Conservation (phyloP, 768 basidiomycete genomes). For the Phanerochaete sordida region DNA sequence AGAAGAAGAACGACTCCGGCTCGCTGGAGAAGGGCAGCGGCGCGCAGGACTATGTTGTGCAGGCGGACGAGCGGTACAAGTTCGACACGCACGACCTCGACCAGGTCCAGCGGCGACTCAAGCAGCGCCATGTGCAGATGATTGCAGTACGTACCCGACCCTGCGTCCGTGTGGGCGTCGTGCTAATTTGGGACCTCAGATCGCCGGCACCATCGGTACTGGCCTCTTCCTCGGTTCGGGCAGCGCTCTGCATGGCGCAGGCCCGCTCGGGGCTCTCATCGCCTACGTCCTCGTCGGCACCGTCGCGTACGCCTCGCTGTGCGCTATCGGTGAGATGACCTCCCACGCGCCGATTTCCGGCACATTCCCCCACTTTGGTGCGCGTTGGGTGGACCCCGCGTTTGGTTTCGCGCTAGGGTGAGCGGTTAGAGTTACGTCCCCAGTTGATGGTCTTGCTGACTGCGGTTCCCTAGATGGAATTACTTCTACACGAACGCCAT, state of each 20-base stretch:
- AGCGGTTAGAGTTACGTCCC: background rate
- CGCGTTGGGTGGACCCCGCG: slow-evolving; percentile 35
- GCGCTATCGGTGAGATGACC: slow-evolving; percentile 77
- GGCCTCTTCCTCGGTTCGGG: slow-evolving; percentile 75
- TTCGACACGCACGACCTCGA: slow-evolving; percentile 66
- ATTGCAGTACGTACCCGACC: slow-evolving; percentile 49
- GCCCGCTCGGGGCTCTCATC: slow-evolving; percentile 64
- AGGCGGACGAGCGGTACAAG: slow-evolving; percentile 28
- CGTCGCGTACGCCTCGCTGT: slow-evolving; percentile 63
- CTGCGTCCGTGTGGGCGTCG: background rate
- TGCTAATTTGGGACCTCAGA: slow-evolving; percentile 25
- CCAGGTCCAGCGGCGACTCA: slow-evolving; percentile 65
- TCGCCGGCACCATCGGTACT: slow-evolving; percentile 74
- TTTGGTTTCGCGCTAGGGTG: slow-evolving; percentile 32
- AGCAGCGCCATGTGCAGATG: slow-evolving; percentile 82
- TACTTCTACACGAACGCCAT: slow-evolving; percentile 45
- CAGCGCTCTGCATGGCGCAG: slow-evolving; percentile 52
- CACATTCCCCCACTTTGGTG: slow-evolving; percentile 67
- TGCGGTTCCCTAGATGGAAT: slow-evolving; percentile 21
- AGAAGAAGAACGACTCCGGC: slow-evolving; percentile 17
- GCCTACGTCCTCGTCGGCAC: slow-evolving; percentile 64
- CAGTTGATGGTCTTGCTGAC: background rate
- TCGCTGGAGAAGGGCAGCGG: slow-evolving; percentile 25
- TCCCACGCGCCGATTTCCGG: slow-evolving; percentile 76
- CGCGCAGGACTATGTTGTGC: slow-evolving; percentile 19